These are phyloP conservation scores for Oryza rufipogon DNA, from an alignment of 176 grass and related monocot genomes.

Conservation along the genomic window DNA sequence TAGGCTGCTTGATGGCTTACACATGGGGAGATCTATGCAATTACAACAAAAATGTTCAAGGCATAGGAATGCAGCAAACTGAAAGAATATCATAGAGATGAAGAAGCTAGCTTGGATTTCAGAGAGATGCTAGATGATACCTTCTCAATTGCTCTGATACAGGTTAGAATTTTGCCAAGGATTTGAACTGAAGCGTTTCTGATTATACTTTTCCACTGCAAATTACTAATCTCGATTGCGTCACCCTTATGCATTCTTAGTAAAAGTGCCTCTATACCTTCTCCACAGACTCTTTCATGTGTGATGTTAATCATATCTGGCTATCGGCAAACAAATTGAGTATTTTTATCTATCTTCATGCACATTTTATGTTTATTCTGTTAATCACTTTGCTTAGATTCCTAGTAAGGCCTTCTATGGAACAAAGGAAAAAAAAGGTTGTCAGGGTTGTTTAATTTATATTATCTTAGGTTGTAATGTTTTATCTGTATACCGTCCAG, in stretches of 20 bases:
- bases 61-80: neutral
- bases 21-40: slow-evolving; percentile 8
- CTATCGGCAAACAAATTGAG: neutral
- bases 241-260: neutral
- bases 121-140: slow-evolving; percentile 2
- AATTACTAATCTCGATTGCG: neutral
- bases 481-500: neutral
- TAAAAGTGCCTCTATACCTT: neutral
- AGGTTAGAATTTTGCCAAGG: neutral
- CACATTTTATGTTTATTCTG: neutral
- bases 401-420: neutral
- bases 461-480: neutral
- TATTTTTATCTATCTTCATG: neutral
- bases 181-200: slow-evolving; percentile 34
- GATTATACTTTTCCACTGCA: neutral
- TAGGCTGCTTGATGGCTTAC: slow-evolving; percentile 62
- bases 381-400: neutral
- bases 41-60: neutral
- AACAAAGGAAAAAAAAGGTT: neutral
- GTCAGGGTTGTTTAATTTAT: neutral
- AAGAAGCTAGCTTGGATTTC: neutral
- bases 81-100: slow-evolving; percentile 10
- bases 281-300: neutral
- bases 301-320: neutral
- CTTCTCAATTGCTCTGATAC: neutral